phyloP scores from a whole-genome alignment of 106 monocot genomes.

The Posidonia australis region DNA sequence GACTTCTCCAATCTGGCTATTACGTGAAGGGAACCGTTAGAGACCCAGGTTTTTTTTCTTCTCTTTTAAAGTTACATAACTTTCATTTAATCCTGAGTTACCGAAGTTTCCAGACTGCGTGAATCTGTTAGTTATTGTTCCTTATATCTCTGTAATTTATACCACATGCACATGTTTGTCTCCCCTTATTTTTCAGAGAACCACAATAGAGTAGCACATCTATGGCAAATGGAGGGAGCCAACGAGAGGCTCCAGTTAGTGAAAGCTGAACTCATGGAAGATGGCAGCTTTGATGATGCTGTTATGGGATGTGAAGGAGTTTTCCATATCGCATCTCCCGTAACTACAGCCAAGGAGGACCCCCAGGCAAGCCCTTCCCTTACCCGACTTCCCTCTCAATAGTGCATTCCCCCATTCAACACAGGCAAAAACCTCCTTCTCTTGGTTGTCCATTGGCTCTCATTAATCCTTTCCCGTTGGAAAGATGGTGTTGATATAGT shows the following conservation, averaged over 20 bases:
- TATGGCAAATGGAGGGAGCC: constrained; percentile 70
- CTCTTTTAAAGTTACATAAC: not conserved
- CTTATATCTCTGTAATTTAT: no score
- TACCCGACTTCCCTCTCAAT: not conserved
- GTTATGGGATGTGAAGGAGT: constrained; percentile 71
- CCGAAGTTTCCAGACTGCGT: no score
- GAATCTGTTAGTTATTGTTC: no score
- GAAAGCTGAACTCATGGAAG: constrained; percentile 63
- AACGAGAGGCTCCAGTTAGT: constrained; percentile 60
- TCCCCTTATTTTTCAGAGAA: constrained; percentile 20
- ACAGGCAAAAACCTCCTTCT: no score
- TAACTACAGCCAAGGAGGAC: constrained; percentile 31
- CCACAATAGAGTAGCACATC: constrained; percentile 45
- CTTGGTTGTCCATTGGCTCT: no score
- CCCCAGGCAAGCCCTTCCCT: constrained; percentile 32
- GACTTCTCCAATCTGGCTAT: constrained; percentile 32
- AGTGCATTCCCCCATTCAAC: no score
- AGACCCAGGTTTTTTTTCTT: constrained; percentile 29
- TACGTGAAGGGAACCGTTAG: constrained; percentile 35
- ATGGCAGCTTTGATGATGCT: constrained; percentile 78
- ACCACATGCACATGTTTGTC: no score
- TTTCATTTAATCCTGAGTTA: not conserved
- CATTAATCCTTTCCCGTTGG: no score
- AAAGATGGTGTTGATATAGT: no score
- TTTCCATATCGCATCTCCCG: constrained; percentile 79